phyloP scores from a whole-genome alignment of 805 yeast genomes.

The Cyberlindnera mrakii region DNA sequence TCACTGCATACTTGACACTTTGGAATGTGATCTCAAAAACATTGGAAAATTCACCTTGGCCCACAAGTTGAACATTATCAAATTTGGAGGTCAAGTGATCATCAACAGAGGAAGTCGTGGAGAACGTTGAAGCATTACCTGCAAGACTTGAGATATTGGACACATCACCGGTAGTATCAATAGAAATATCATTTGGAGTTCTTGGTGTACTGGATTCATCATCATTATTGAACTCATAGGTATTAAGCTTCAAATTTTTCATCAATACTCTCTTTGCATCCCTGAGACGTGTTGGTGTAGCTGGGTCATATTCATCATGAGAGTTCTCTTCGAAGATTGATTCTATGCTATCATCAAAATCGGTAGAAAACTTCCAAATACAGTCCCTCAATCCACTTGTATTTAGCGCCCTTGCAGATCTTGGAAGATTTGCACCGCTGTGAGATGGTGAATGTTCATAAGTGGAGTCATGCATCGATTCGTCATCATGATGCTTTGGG shows the following conservation, averaged over 20 bases:
- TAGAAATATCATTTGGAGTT: conserved; percentile 21
- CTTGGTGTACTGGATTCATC: conserved; percentile 25
- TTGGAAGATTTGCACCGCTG: conserved; percentile 11
- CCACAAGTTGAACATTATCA: conserved; percentile 62
- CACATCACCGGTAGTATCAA: conserved; percentile 15
- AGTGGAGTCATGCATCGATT: conserved; percentile 8
- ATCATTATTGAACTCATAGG: conserved; percentile 16
- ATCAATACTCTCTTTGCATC: conserved; percentile 12
- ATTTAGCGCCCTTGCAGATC: conserved; percentile 27
- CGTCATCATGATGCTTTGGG: conserved; percentile 16
- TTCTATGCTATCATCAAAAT: conserved; percentile 32
- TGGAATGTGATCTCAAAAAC: conserved; percentile 79
- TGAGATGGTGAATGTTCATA: conserved; percentile 19
- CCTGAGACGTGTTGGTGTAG: conserved; percentile 37
- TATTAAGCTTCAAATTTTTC: conserved; percentile 16
- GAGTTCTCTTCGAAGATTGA: conserved; percentile 22
- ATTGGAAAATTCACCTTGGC: conserved; percentile 83
- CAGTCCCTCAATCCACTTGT: conserved; percentile 36
- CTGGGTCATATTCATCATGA: conserved; percentile 27
- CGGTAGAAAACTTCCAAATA: conserved; percentile 32
- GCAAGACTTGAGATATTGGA: conserved; percentile 19
- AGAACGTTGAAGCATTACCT: conserved; percentile 13
- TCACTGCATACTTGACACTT: conserved; percentile 72
- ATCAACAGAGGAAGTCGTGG: conserved; percentile 24
- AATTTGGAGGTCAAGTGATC: conserved; percentile 43